These are phyloP conservation scores for Rhizopogon rudus DNA, from an alignment of 768 basidiomycete genomes.

Conservation along the genomic window DNA sequence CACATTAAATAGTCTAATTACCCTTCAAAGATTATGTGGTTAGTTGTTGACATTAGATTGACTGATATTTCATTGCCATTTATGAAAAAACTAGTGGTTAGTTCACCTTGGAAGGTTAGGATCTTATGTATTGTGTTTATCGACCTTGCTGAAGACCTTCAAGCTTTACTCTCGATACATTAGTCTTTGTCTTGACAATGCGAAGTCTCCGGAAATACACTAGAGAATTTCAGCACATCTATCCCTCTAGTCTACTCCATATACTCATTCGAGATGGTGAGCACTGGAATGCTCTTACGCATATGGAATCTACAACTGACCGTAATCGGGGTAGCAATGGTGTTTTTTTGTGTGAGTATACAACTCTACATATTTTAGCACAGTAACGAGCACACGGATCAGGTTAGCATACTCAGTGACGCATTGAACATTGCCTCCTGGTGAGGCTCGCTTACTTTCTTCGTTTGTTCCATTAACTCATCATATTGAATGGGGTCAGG, in stretches of 20 bases:
- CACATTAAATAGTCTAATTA: background rate
- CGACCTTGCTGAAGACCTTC: background rate
- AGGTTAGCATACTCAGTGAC: conserved; percentile 3
- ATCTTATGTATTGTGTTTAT: background rate
- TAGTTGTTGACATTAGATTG: background rate
- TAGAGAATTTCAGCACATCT: background rate
- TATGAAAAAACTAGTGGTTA: conserved; percentile 4
- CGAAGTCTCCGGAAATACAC: conserved; percentile 2
- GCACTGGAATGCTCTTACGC: background rate
- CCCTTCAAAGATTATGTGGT: background rate
- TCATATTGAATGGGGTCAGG: background rate
- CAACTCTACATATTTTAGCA: background rate
- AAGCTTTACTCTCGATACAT: conserved; percentile 16
- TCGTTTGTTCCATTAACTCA: background rate
- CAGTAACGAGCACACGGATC: background rate
- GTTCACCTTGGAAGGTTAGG: conserved; percentile 3
- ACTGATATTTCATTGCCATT: background rate
- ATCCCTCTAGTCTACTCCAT: conserved; percentile 7
- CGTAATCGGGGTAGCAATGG: background rate
- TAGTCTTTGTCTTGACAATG: conserved; percentile 2
- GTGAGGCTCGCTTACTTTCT: background rate
- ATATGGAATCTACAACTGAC: background rate
- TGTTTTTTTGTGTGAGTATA: conserved; percentile 2
- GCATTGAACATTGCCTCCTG: background rate
- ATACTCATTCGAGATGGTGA: conserved; percentile 22